Evolutionary conservation across 108 stramenopile genomes (phyloP), one percentile per base, ranked within the genome.

Genomic region (Seminavis robusta): DNA sequence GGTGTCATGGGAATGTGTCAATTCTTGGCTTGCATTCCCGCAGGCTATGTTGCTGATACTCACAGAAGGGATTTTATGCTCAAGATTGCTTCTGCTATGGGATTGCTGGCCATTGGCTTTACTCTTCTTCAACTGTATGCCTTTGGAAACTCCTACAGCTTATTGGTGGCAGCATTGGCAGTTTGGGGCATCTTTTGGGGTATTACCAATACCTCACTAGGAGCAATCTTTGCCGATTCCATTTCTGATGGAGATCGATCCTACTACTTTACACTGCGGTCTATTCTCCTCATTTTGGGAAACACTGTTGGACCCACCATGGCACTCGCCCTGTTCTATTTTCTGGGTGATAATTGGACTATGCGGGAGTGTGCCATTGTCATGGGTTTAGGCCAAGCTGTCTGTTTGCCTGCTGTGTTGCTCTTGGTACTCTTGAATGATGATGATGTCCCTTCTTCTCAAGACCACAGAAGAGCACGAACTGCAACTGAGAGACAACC

Each of bases 211-310:
- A 73, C 75, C 20, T 34, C 65, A 2, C 30, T 76, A 36, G 29
- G 52, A 9, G 76, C 83, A 13, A 52, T 84, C 0, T 77, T 79
- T 54, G 72, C 76, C 1, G 83, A 84, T 64, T 75, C 69, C 0
- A 63, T 75, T 34, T 56, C 54, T n/a, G 66, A 72, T 4, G 69
- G 67, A 1, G 34, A 76, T 30, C 59, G 78, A 26, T 58, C 66
- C 26, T 41, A 65, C 9, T 56, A 59, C 11, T 74, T 70, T 39
- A 74, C 68, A 2, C 28, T 43, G 41, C 50, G 69, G 43, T 17
- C 51, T 21, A 52, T 69, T 10, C 33, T 74, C 32, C 29, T 61
- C 17, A 54, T 59, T 4, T 26, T 65, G 3, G 78, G 59, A 24
- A 66, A 61, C 29, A 66, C 44, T 15, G 6, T 56, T 11, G 78